phyloP scores from a whole-genome alignment of 306 rosid genomes.

The Vicia faba region DNA sequence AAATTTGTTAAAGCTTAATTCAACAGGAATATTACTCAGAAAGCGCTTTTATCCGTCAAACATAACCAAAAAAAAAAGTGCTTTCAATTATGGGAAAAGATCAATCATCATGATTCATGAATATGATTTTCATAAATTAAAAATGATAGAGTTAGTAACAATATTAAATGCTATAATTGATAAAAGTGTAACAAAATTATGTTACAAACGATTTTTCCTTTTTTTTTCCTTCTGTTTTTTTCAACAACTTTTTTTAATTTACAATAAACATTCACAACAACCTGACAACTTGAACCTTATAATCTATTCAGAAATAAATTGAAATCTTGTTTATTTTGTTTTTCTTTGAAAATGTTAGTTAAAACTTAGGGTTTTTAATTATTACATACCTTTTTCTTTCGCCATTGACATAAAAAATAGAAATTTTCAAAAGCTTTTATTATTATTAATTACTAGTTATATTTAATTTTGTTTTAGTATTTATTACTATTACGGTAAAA shows the following conservation, averaged over 20 bases:
- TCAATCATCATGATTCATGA: constrained; percentile 11
- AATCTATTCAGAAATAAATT: not conserved
- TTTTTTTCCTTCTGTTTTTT: not conserved
- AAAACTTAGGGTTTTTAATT: too few species aligned
- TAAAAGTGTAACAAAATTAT: constrained; percentile 36
- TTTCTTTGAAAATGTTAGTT: too few species aligned
- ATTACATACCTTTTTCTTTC: too few species aligned
- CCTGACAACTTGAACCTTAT: constrained; percentile 37
- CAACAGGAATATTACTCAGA: constrained; percentile 40
- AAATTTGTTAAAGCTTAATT: not conserved
- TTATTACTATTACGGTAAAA: not conserved
- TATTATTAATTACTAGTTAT: not conserved
- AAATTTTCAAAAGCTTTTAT: not conserved
- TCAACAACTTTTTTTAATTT: constrained; percentile 43
- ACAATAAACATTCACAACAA: constrained; percentile 45
- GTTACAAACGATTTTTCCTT: constrained; percentile 33
- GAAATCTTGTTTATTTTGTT: not conserved
- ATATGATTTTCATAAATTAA: not conserved
- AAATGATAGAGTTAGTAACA: not conserved
- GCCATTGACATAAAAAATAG: constrained; percentile 29
- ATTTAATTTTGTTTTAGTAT: not conserved
- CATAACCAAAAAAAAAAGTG: not conserved
- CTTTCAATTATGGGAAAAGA: constrained; percentile 27
- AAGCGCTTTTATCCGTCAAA: constrained; percentile 45
- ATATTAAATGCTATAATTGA: constrained; percentile 20